Percentiles rank a stretch among this genome's conserved stretches.
phyloP scores from a whole-genome alignment of 495 filamentous ascomycete genomes.

The Trichoderma virens region DNA sequence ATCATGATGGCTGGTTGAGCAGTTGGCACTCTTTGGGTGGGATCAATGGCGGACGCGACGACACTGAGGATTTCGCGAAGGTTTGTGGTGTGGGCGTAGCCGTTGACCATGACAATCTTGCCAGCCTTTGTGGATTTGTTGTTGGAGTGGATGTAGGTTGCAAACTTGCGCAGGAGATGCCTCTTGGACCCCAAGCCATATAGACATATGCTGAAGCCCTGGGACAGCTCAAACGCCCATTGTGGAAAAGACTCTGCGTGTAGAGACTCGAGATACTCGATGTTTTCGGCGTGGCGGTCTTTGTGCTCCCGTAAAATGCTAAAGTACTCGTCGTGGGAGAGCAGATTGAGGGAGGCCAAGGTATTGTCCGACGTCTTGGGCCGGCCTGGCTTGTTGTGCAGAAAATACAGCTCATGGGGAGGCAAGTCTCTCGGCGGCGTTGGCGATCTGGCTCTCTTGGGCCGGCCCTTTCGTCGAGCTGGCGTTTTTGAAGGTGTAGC shows the following conservation, averaged over 20 bases:
- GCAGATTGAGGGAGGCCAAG: constrained; percentile 62
- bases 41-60: constrained; percentile 57
- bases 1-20: constrained; percentile 29
- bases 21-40: constrained; percentile 36
- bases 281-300: constrained; percentile 66
- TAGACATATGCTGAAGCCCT: constrained; percentile 84
- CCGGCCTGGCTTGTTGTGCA: constrained; percentile 75
- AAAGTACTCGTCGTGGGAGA: constrained; percentile 91
- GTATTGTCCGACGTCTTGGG: constrained; percentile 82
- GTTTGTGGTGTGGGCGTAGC: constrained; percentile 69
- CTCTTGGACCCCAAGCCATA: constrained; percentile 92
- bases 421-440: constrained; percentile 75
- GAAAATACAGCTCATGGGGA: constrained; percentile 86
- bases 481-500: constrained; percentile 24
- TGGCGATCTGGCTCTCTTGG: constrained; percentile 56
- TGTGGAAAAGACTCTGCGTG: constrained; percentile 80
- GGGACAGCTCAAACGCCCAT: constrained; percentile 84
- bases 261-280: constrained; percentile 61
- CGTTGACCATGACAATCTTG: constrained; percentile 79
- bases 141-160: constrained; percentile 56
- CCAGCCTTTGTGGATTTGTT: constrained; percentile 28
- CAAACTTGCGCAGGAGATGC: constrained; percentile 66
- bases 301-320: constrained; percentile 54
- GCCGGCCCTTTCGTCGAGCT: constrained; percentile 15
- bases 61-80: constrained; percentile 72